These are phyloP conservation scores for Calonectria pseudoturangicola DNA, from an alignment of 2,329 filamentous ascomycete genomes.

Conservation along the genomic window DNA sequence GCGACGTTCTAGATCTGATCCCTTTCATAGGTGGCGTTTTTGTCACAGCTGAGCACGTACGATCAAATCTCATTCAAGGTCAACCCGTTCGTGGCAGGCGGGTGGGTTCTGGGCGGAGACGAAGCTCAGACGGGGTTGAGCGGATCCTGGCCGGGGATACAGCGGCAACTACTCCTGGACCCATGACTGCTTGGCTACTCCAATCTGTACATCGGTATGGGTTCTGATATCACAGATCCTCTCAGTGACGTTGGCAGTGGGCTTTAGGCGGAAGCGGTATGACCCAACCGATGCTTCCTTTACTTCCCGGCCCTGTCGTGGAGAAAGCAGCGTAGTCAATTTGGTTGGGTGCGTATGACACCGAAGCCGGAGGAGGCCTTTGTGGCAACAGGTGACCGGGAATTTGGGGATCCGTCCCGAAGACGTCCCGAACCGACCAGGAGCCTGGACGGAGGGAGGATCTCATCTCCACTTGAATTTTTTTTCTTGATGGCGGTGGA, in stretches of 20 bases:
- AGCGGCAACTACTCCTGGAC: slow-evolving; percentile 2
- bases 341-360: slow-evolving; percentile 25
- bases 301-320: background rate
- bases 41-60: slow-evolving; percentile 2
- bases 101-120: slow-evolving; percentile 21
- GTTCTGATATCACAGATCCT: background rate
- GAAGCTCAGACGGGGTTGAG: slow-evolving; percentile 29
- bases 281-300: background rate
- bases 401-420: slow-evolving; percentile 43
- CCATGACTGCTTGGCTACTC: background rate
- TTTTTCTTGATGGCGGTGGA: slow-evolving; percentile 20
- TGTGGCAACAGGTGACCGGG: slow-evolving; percentile 44
- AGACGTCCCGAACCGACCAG: slow-evolving; percentile 43
- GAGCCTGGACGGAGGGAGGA: slow-evolving; percentile 25
- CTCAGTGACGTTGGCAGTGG: background rate
- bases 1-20: background rate
- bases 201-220: background rate
- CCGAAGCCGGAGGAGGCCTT: slow-evolving; percentile 43
- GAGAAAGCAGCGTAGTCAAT: slow-evolving; percentile 2
- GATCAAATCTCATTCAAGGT: slow-evolving; percentile 1
- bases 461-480: slow-evolving; percentile 33
- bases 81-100: slow-evolving; percentile 11
- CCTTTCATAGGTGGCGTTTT: background rate
- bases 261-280: background rate
- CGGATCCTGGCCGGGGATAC: slow-evolving; percentile 15